Base-by-base conservation (phyloP, 2,329 filamentous ascomycete genomes). In the Colletotrichum truncatum region DNA sequence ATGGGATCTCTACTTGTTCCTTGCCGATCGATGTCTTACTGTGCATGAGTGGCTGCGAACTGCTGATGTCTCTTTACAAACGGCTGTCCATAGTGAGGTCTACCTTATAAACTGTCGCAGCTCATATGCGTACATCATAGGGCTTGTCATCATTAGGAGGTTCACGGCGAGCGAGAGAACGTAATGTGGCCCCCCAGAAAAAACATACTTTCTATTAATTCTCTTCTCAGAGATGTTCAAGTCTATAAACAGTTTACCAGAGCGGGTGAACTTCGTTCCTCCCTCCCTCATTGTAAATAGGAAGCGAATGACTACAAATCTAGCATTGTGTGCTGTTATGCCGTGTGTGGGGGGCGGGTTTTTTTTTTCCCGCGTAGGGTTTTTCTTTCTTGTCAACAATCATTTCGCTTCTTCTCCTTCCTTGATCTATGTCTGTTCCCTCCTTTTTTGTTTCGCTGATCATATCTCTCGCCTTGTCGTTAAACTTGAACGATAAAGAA, bases 271-370 rank as follows among this genome's bases (percentile, higher is more conserved):
- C 48, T 52, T 5, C 18, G 25, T 14, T 3, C 16, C 12, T 21
- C 3, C 51, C 23, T 25, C 9, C 25, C 8, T 12, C 4, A 14
- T 21, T 12, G 16, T 23, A 41, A 28, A n/a, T 23, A 2, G 21
- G 38, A 59, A 67, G 41, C 46, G 61, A 54, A 58, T 30, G 39
- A 23, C 30, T 34, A 16, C 48, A 53, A 49, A 36, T 45, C 25
- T 48, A 49, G 36, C 36, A 34, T 18, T 21, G 30, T 25, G 26
- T 51, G 60, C 26, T 60, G 41, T 51, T 41, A n/a, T n/a, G n/a
- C n/a, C n/a, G n/a, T n/a, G n/a, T n/a, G n/a, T n/a, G n/a, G n/a
- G 64, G 54, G 59, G 46, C 48, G 11, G 23, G 25, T 10, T 21
- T 51, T 51, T 58, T 4, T 49, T 30, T 46, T 34, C 25, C 16